Conservation (phyloP, 768 basidiomycete genomes). For the Tulasnella calospora region DNA sequence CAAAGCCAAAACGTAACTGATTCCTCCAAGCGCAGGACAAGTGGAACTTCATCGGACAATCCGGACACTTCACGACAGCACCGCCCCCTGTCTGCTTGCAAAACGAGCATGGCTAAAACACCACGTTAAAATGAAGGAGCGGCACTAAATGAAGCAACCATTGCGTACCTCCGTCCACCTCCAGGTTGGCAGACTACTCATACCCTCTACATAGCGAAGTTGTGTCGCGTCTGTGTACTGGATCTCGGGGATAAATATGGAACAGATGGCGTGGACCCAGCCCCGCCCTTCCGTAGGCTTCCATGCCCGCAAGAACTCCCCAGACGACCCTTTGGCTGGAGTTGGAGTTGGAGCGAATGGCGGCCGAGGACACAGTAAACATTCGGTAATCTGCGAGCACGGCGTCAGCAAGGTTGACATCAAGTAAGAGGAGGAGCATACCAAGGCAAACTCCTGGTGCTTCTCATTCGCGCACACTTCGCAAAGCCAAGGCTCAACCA, state of each 20-base stretch:
- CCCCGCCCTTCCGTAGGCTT: constrained; percentile 92
- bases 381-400: constrained; percentile 64
- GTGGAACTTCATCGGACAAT: constrained; percentile 78
- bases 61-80: constrained; percentile 76
- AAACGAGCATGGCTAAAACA: constrained; percentile 61
- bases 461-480: constrained; percentile 85
- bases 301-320: constrained; percentile 60
- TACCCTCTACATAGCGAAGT: constrained; percentile 78
- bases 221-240: constrained; percentile 68
- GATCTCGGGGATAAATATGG: constrained; percentile 82
- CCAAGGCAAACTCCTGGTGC: constrained; percentile 73
- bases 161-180: constrained; percentile 16
- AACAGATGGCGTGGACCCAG: constrained; percentile 88
- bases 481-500: constrained; percentile 71
- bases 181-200: constrained; percentile 44
- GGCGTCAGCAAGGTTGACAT: constrained; percentile 1
- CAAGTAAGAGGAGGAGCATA: constrained; percentile 37
- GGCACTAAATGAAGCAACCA: constrained; percentile 41
- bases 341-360: constrained; percentile 16
- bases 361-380: constrained; percentile 72
- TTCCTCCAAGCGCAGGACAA: constrained; percentile 84
- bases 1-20: constrained; percentile 85
- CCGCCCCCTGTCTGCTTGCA: constrained; percentile 64
- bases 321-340: constrained; percentile 25
- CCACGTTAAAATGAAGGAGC: background rate